Evolutionary conservation across 352 stramenopile species (phyloP).

Genomic region (Halophytophthora batemanensis): DNA sequence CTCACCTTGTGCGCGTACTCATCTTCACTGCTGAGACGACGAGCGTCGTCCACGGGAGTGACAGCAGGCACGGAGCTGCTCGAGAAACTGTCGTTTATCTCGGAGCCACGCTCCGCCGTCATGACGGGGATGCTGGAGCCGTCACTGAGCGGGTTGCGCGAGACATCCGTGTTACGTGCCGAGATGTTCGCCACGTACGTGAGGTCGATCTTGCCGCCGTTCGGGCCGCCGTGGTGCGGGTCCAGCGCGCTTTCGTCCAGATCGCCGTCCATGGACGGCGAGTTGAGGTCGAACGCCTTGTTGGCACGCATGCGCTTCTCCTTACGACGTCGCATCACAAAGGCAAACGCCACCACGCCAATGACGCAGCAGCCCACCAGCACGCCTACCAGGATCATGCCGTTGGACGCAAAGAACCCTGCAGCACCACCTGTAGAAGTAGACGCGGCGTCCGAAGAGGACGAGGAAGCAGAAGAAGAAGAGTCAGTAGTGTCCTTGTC

Average conservation of each 20-base stretch:
- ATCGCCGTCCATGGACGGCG: conserved; percentile 23
- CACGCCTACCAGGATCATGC: conserved; percentile 36
- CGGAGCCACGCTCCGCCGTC: conserved; percentile 35
- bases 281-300: conserved; percentile 31
- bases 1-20: conserved; percentile 30
- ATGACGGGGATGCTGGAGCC: conserved; percentile 35
- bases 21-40: conserved; percentile 15
- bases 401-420: conserved; percentile 14
- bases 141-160: conserved; percentile 30
- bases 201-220: conserved; percentile 34
- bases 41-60: conserved; percentile 18
- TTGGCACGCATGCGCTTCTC: conserved; percentile 26
- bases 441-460: conserved; percentile 18
- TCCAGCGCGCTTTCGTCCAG: conserved; percentile 35
- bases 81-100: conserved; percentile 32
- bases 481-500: too few relatives aligned
- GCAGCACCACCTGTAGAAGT: conserved; percentile 7
- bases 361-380: conserved; percentile 39
- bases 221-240: conserved; percentile 16
- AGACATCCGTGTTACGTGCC: conserved; percentile 34
- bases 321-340: conserved; percentile 48
- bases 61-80: conserved; percentile 16
- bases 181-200: conserved; percentile 52
- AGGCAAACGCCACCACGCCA: conserved; percentile 33
- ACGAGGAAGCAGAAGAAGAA: conserved; percentile 2